phyloP scores from a whole-genome alignment of 1,139 yeast species.

The Yamadazyma conglobata region DNA sequence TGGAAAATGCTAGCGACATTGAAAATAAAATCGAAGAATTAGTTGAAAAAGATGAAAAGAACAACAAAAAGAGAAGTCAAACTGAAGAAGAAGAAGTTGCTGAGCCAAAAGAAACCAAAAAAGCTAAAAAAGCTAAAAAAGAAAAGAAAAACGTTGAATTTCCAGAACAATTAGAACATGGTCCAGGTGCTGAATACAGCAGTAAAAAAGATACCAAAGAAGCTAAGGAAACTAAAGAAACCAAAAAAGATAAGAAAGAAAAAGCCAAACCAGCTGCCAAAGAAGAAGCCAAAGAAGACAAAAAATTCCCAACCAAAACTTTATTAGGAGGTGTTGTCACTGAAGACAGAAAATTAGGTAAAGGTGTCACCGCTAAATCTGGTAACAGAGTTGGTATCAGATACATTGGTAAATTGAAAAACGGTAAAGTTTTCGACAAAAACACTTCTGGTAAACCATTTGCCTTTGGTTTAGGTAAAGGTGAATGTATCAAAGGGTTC shows the following conservation, averaged over 20 bases:
- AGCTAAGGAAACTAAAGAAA: constrained; percentile 25
- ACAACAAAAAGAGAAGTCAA: constrained; percentile 33
- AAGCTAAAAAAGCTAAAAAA: constrained; percentile 45
- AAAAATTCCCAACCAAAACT: constrained; percentile 65
- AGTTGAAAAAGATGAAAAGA: constrained; percentile 52
- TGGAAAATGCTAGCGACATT: constrained; percentile 55
- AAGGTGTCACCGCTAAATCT: constrained; percentile 82
- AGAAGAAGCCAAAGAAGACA: constrained; percentile 23
- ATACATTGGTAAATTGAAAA: constrained; percentile 95
- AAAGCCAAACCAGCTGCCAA: constrained; percentile 24
- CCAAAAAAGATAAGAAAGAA: constrained; percentile 21
- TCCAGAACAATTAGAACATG: constrained; percentile 87
- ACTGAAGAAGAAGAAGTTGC: constrained; percentile 15
- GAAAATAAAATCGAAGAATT: constrained; percentile 57
- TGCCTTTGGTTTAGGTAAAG: constrained; percentile 84
- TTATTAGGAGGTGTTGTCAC: constrained; percentile 89
- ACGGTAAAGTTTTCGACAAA: constrained; percentile 95
- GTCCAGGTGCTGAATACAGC: constrained; percentile 58
- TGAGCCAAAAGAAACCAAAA: constrained; percentile 23
- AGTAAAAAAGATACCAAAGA: constrained; percentile 21
- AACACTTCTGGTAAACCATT: constrained; percentile 98
- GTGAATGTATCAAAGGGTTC: constrained; percentile 98
- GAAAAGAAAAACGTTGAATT: constrained; percentile 77
- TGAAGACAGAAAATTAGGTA: constrained; percentile 89
- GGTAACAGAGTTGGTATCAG: constrained; percentile 94